Conservation (phyloP, 1,284 basidiomycete genomes). For the Puccinia horiana region DNA sequence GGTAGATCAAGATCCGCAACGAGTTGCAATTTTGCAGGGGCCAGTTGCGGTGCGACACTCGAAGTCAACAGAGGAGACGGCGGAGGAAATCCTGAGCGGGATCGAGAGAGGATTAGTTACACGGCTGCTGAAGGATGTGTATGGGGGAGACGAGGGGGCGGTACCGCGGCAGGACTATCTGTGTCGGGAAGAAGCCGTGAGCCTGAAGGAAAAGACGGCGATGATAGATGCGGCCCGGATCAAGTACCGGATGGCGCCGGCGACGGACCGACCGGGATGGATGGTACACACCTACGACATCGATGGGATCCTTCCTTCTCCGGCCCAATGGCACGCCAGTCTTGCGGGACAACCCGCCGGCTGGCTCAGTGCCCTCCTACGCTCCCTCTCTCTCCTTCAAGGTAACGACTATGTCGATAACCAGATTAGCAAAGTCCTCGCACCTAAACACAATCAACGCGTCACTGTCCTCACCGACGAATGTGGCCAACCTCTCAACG, state of each 20-base stretch:
- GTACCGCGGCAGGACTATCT: conserved; percentile 87
- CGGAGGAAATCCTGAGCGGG: conserved; percentile 85
- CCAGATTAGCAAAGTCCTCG: not conserved
- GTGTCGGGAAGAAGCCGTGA: conserved; percentile 62
- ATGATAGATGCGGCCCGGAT: conserved; percentile 61
- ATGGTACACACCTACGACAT: conserved; percentile 55
- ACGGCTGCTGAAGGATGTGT: conserved; percentile 78
- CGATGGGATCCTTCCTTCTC: conserved; percentile 53
- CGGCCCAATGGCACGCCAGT: not conserved
- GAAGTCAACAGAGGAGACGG: conserved; percentile 84
- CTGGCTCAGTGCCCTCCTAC: conserved; percentile 12
- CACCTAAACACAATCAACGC: not conserved
- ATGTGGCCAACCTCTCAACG: not conserved
- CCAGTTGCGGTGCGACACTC: conserved; percentile 90
- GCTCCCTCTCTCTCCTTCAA: not conserved
- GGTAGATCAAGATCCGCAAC: conserved; percentile 95
- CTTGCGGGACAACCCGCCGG: not conserved
- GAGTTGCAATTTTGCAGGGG: conserved; percentile 95
- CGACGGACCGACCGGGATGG: conserved; percentile 63
- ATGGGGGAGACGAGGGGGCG: conserved; percentile 73
- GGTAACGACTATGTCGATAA: not conserved
- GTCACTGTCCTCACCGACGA: not conserved
- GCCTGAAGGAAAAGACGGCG: conserved; percentile 57
- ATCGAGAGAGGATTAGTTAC: conserved; percentile 77
- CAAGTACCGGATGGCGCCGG: conserved; percentile 61